Evolutionary conservation across 2,329 filamentous ascomycete species (phyloP), one percentile per base, ranked within the genome.

Genomic region (Pochonia chlamydosporia): DNA sequence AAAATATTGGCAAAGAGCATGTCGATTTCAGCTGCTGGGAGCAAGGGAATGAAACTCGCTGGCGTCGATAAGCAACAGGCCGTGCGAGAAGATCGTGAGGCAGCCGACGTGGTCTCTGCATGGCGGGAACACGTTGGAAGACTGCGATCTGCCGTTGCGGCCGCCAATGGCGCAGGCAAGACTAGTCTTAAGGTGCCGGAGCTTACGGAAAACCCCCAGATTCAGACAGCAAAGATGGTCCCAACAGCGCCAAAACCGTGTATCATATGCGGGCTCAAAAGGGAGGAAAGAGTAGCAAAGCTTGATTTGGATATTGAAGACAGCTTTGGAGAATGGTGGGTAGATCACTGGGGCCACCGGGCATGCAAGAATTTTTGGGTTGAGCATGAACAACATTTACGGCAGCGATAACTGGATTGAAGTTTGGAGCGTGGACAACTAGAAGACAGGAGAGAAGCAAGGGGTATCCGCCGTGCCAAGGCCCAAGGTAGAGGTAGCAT

Each of bases 251-350:
- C 82, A 0, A 85, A 87, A 64, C 73, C 84, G 1, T 97, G 92
- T 67, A 78, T 91, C 43, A 71, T 97, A 26, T 97, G 92, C 65
- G 92, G 92, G 0, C 67, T 97, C 54, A 93, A 88, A 69, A 75
- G 92, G 53, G 89, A 96, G 35, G 92, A 97, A 68, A 78, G 92
- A 43, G 74, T 96, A 10, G 65, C 71, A 18, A 89, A 84, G 59
- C 78, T 93, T 28, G 90, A 95, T 59, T 71, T 83, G 44, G 76
- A 84, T 23, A 81, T 95, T 8, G 84, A 92, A 58, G 92, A 97
- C 64, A 90, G 87, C 63, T 96, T 96, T 72, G 90, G 89, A 11
- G 92, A 97, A 70, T 97, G 90, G 89, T 97, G 92, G 92, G 74
- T 86, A 36, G 90, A 96, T 40, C 85, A 92, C 63, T 91, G 89